Evolutionary conservation across 2,329 filamentous ascomycete genomes (phyloP).

Genomic region (Beauveria asiatica): DNA sequence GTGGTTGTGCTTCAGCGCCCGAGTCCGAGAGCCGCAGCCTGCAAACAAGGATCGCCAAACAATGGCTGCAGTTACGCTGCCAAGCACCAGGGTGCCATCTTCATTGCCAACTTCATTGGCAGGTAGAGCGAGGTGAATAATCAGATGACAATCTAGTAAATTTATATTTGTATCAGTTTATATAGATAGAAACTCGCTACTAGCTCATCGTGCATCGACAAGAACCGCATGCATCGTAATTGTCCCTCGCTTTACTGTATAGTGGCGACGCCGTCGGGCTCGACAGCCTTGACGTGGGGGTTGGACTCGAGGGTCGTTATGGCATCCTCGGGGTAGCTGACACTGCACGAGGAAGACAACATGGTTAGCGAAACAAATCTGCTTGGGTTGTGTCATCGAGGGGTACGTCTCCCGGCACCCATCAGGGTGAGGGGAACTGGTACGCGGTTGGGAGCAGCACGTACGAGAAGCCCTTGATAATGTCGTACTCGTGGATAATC

Average conservation of each 20-base stretch:
- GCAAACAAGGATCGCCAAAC: no score
- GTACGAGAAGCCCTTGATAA: slow-evolving; percentile 93
- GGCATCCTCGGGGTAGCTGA: slow-evolving; percentile 59
- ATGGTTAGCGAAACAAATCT: not conserved
- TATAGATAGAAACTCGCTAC: not conserved
- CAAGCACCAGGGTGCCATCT: not conserved
- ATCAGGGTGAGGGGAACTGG: not conserved
- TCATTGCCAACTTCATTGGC: no score
- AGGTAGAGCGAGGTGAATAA: not conserved
- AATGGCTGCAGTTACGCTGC: not conserved
- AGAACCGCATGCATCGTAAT: not conserved
- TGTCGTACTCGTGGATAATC: slow-evolving; percentile 73
- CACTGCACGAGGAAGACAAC: slow-evolving; percentile 39
- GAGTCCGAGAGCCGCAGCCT: no score
- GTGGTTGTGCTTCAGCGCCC: no score
- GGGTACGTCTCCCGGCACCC: not conserved
- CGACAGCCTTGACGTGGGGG: slow-evolving; percentile 66
- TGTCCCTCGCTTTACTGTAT: slow-evolving; percentile 52
- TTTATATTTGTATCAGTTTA: not conserved
- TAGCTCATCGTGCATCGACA: not conserved
- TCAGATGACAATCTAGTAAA: not conserved
- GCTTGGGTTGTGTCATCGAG: not conserved
- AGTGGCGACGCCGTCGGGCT: slow-evolving; percentile 61
- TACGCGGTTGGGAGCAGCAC: slow-evolving; percentile 26
- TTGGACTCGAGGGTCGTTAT: slow-evolving; percentile 58